A percentile compares a stretch with the other conserved stretches of the same genome.
These are phyloP conservation scores for Plasmodiophora brassicae DNA, from an alignment of 208 protist species.

Conservation along the genomic window DNA sequence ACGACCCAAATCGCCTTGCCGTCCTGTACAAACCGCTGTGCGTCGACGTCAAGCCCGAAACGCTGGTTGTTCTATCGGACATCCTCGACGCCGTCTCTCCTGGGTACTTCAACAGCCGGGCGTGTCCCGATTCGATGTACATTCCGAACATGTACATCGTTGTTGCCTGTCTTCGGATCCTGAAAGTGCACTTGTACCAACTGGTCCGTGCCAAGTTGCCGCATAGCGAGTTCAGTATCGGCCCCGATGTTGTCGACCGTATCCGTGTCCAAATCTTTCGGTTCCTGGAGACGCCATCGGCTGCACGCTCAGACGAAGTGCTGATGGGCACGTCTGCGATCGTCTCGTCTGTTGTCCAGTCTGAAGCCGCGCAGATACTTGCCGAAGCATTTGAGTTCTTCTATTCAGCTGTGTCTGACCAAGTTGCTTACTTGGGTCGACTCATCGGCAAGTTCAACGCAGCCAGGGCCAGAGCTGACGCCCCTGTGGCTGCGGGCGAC, in stretches of 20 bases:
- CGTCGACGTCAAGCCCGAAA: constrained; percentile 28
- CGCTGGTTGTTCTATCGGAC: not conserved
- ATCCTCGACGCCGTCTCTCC: constrained; percentile 9
- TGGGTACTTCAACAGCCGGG: not conserved
- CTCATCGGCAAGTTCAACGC: constrained; percentile 30
- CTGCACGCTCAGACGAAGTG: not conserved
- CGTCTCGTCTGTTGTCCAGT: constrained; percentile 16
- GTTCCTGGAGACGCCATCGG: constrained; percentile 1
- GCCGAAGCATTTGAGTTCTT: constrained; percentile 38
- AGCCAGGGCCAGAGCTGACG: not conserved
- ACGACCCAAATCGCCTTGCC: constrained; percentile 23
- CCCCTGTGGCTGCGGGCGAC: not conserved
- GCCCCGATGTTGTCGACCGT: not conserved
- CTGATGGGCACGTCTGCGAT: not conserved
- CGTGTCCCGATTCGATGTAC: constrained; percentile 17
- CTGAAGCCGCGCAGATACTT: constrained; percentile 35
- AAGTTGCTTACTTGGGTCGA: constrained; percentile 9
- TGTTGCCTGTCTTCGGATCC: constrained; percentile 11
- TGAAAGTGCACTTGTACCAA: constrained; percentile 36
- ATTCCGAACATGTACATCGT: constrained; percentile 29
- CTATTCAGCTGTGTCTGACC: constrained; percentile 14
- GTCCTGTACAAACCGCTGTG: constrained; percentile 13
- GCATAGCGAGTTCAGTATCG: constrained; percentile 24
- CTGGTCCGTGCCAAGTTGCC: constrained; percentile 27
- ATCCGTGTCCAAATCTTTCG: constrained; percentile 18